Conservation (phyloP, 1,284 basidiomycete species). For the Fomitiporia mediterranea region DNA sequence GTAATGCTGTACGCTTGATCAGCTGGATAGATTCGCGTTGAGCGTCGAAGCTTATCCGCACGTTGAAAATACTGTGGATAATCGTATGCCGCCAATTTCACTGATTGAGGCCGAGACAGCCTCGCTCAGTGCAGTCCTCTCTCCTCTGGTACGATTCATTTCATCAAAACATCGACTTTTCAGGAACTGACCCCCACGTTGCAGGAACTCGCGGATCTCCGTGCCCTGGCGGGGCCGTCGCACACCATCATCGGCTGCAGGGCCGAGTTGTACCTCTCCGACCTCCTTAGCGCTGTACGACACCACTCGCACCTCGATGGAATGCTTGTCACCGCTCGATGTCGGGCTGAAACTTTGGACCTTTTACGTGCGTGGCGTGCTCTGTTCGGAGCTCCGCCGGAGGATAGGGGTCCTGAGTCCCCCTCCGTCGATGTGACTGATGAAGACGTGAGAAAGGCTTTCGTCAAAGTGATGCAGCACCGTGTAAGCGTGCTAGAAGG, state of each 20-base stretch:
- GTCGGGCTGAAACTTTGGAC: conserved; percentile 54
- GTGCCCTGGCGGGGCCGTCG: conserved; percentile 26
- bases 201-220: conserved; percentile 18
- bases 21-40: conserved; percentile 78
- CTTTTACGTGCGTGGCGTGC: conserved; percentile 61
- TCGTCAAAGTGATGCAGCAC: conserved; percentile 66
- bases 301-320: conserved; percentile 68
- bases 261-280: conserved; percentile 60
- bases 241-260: conserved; percentile 40
- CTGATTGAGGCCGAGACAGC: conserved; percentile 5
- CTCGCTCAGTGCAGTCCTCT: conserved; percentile 8
- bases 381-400: conserved; percentile 32
- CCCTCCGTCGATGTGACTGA: conserved; percentile 55
- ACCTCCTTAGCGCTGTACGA: conserved; percentile 67
- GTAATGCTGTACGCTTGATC: conserved; percentile 14
- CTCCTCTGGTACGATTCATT: conserved; percentile 11
- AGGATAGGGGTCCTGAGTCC: conserved; percentile 25
- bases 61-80: conserved; percentile 7
- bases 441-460: conserved; percentile 63
- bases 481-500: conserved; percentile 62
- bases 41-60: conserved; percentile 36
- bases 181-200: conserved; percentile 1
- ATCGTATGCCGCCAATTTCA: background rate
- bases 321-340: conserved; percentile 55
- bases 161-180: background rate